Percentiles rank a stretch among this genome's conserved stretches.
Evolutionary conservation across 1,139 yeast genomes (phyloP).

Genomic region (Pichia sp.): DNA sequence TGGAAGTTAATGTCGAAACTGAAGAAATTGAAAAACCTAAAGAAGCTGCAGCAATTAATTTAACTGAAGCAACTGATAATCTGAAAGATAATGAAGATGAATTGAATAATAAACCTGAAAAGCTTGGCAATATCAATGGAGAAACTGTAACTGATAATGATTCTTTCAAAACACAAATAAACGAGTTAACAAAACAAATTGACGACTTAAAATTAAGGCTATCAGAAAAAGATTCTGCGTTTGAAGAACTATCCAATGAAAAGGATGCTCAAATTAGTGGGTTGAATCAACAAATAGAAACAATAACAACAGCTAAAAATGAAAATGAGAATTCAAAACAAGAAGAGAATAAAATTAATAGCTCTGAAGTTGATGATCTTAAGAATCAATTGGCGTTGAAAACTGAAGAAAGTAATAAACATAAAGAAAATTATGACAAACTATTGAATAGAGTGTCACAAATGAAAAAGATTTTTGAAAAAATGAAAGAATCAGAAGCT

Average conservation of each 20-base stretch:
- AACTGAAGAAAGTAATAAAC: constrained; percentile 56
- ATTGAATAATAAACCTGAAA: too few relatives aligned
- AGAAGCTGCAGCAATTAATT: constrained; percentile 5
- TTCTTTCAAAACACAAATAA: background rate
- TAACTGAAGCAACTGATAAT: constrained; percentile 3
- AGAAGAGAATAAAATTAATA: background rate
- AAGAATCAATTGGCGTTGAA: constrained; percentile 35
- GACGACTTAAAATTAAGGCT: background rate
- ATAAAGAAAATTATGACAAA: constrained; percentile 68
- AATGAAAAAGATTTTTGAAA: constrained; percentile 70
- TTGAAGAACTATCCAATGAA: constrained; percentile 9
- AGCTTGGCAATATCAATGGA: too few relatives aligned
- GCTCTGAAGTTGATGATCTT: constrained; percentile 19
- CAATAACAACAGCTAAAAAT: constrained; percentile 13
- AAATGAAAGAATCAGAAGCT: constrained; percentile 69
- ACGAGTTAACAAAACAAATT: background rate
- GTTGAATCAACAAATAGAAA: constrained; percentile 19
- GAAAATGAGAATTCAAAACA: constrained; percentile 7
- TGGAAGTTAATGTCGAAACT: background rate
- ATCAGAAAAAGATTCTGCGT: constrained; percentile 5
- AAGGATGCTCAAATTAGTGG: constrained; percentile 24
- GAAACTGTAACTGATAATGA: background rate
- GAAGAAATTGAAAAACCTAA: constrained; percentile 1
- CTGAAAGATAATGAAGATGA: too few relatives aligned
- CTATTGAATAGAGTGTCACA: constrained; percentile 68